These are phyloP conservation scores for Sphagnum fallax DNA, from an alignment of 228 moss, liverwort and hornwort genomes.

Conservation along the genomic window DNA sequence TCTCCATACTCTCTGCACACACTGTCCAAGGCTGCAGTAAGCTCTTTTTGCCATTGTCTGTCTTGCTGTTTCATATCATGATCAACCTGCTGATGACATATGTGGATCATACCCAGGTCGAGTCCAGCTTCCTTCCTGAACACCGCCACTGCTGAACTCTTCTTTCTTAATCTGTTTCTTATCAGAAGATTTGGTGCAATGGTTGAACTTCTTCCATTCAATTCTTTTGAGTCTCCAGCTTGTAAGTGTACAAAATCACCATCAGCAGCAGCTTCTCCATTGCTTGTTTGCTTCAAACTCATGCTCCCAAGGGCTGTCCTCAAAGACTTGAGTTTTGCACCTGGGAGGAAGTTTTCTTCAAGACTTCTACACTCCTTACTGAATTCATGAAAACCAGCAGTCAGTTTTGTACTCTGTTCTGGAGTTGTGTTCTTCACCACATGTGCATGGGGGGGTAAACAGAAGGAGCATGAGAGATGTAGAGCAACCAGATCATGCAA, in stretches of 20 bases:
- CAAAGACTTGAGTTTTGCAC: background rate
- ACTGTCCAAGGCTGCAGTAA: background rate
- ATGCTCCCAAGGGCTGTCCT: constrained; percentile 1
- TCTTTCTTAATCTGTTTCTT: background rate
- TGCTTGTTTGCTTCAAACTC: background rate
- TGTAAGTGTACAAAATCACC: background rate
- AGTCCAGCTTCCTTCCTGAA: background rate
- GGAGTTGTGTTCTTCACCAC: background rate
- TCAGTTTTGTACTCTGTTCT: background rate
- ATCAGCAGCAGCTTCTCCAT: background rate
- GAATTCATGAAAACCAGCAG: background rate
- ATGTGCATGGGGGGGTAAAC: background rate
- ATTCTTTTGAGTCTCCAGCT: background rate
- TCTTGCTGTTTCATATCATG: too few relatives aligned
- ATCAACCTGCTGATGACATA: too few relatives aligned
- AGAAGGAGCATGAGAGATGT: constrained; percentile 6
- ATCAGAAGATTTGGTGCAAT: background rate
- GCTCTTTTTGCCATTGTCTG: background rate
- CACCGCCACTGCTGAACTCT: background rate
- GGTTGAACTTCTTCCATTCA: background rate
- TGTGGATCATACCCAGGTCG: background rate
- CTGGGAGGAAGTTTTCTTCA: too few relatives aligned
- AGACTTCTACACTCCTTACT: background rate
- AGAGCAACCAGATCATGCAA: constrained; percentile 23
- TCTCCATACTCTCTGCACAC: constrained; percentile 5